Conservation (phyloP, 1,284 basidiomycete genomes). For the Paramarasmius palmivorus region DNA sequence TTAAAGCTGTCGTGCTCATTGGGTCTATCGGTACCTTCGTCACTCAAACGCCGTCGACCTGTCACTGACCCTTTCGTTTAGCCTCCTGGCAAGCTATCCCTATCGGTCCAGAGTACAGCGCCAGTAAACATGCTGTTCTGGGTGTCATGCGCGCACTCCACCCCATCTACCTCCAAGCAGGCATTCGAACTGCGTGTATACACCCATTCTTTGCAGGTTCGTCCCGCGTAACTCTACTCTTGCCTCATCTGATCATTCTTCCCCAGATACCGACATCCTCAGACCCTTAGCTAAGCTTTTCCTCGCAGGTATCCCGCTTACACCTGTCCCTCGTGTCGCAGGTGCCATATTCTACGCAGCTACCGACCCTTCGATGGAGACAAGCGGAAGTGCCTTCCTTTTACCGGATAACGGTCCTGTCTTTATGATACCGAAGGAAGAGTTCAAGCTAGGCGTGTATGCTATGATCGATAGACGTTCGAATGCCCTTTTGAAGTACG, state of each 20-base stretch:
- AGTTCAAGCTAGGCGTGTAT: conserved; percentile 53
- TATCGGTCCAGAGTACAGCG: conserved; percentile 43
- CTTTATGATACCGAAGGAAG: conserved; percentile 44
- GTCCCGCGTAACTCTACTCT: too few species aligned
- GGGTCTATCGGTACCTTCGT: conserved; percentile 49
- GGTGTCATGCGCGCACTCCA: conserved; percentile 55
- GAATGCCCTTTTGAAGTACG: conserved; percentile 37
- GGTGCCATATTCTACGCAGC: conserved; percentile 53
- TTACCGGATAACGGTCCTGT: conserved; percentile 50
- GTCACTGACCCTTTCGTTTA: conserved; percentile 21
- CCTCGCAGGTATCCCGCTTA: conserved; percentile 52
- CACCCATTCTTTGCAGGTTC: conserved; percentile 50
- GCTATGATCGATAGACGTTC: conserved; percentile 44
- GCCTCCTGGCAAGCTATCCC: conserved; percentile 54
- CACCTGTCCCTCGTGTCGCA: conserved; percentile 47
- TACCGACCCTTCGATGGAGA: conserved; percentile 44
- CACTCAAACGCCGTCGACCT: not conserved
- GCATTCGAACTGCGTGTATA: conserved; percentile 50
- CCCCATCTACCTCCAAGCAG: conserved; percentile 31
- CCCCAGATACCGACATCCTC: conserved; percentile 53
- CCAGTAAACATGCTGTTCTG: conserved; percentile 53
- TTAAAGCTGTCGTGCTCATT: conserved; percentile 53
- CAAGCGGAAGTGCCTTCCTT: conserved; percentile 47
- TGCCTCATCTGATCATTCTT: too few species aligned
- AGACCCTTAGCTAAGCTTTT: conserved; percentile 37